Percentiles rank a stretch among this genome's conserved stretches.
phyloP scores from a whole-genome alignment of 78 protist species.

The Guillardia theta region DNA sequence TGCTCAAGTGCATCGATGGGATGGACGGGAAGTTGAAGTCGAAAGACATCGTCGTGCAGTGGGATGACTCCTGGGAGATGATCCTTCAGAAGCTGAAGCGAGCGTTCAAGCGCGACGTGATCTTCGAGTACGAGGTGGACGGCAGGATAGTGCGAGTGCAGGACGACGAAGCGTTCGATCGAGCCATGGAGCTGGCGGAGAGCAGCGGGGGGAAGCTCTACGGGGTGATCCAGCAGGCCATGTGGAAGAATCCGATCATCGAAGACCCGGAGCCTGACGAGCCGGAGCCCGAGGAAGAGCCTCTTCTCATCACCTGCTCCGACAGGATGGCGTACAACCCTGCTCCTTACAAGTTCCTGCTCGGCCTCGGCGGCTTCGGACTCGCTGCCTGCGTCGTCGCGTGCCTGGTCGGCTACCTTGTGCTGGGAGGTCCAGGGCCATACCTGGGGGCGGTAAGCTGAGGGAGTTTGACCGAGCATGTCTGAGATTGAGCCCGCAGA shows the following conservation, averaged over 20 bases:
- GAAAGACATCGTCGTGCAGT: background rate
- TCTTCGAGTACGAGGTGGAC: background rate
- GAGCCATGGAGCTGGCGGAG: background rate
- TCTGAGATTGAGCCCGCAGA: too few species aligned
- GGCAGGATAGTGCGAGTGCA: background rate
- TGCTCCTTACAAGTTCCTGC: background rate
- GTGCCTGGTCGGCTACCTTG: background rate
- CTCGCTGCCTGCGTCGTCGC: background rate
- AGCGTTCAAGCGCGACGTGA: conserved; percentile 10
- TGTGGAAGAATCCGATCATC: background rate
- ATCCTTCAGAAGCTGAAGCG: background rate
- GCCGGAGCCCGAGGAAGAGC: too few species aligned
- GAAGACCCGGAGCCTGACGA: background rate
- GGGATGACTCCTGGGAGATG: background rate
- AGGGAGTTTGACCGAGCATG: too few species aligned
- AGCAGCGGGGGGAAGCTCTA: too few species aligned
- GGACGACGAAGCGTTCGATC: background rate
- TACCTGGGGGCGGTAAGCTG: too few species aligned
- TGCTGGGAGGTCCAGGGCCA: background rate
- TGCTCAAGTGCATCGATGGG: background rate
- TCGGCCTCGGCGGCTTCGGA: background rate
- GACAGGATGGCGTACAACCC: background rate
- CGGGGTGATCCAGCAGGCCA: background rate
- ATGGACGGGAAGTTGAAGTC: conserved; percentile 5
- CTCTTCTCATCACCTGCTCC: too few species aligned